phyloP scores from a whole-genome alignment of 2,329 filamentous ascomycete genomes.

The Fusarium kyushuense region DNA sequence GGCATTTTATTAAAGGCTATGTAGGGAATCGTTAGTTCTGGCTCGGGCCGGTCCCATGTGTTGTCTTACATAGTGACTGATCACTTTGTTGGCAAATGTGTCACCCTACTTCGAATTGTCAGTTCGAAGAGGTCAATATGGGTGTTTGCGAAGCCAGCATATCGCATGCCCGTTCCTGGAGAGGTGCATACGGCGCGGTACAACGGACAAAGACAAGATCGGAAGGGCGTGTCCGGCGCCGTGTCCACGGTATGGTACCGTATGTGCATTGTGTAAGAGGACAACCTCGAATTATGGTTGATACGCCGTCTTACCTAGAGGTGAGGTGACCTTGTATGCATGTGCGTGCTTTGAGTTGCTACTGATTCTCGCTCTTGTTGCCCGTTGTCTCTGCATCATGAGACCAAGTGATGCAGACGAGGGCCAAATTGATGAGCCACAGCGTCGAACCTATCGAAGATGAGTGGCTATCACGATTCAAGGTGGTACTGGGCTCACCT shows the following conservation, averaged over 20 bases:
- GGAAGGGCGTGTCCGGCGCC: constrained; percentile 27
- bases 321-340: constrained; percentile 23
- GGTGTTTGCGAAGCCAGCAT: constrained; percentile 29
- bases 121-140: constrained; percentile 27
- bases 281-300: constrained; percentile 19
- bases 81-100: constrained; percentile 40
- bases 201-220: constrained; percentile 32
- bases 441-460: constrained; percentile 8
- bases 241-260: constrained; percentile 17
- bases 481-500: constrained; percentile 10
- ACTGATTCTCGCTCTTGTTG: constrained; percentile 5
- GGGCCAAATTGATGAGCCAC: constrained; percentile 10
- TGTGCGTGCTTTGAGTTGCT: constrained; percentile 19
- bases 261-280: constrained; percentile 13
- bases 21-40: constrained; percentile 30
- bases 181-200: constrained; percentile 35
- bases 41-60: constrained; percentile 50
- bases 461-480: constrained; percentile 21
- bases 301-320: constrained; percentile 20
- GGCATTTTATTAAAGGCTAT: constrained; percentile 9
- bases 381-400: constrained; percentile 10
- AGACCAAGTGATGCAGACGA: constrained; percentile 24
- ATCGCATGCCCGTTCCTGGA: constrained; percentile 36
- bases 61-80: constrained; percentile 44
- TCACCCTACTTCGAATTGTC: constrained; percentile 22